Conservation (phyloP, 495 filamentous ascomycete genomes). For the Neurospora sp. region DNA sequence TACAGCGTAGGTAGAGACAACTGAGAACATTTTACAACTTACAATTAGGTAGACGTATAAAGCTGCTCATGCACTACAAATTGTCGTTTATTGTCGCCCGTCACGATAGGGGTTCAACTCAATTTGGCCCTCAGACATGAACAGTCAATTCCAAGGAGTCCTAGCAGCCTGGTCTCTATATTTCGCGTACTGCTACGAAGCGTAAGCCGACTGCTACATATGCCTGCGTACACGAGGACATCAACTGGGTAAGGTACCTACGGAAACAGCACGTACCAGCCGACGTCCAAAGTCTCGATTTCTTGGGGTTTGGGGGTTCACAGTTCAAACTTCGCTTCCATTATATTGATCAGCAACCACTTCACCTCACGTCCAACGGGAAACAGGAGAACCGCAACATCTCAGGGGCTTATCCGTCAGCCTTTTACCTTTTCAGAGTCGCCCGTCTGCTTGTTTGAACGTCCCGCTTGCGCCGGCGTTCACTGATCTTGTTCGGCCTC, state of each 20-base stretch:
- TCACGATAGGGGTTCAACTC: not conserved
- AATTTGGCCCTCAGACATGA: not conserved
- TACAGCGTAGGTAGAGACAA: not conserved
- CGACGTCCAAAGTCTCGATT: not conserved
- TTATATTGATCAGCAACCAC: not conserved
- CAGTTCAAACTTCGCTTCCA: not conserved
- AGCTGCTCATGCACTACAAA: not conserved
- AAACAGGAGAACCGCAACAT: not conserved
- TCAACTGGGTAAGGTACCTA: not conserved
- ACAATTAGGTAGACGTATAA: not conserved
- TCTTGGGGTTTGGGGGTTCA: not conserved
- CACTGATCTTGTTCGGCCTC: not conserved
- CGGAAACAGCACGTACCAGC: not conserved
- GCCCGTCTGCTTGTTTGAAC: not conserved
- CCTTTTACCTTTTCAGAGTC: not conserved
- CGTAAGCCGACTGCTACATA: not conserved
- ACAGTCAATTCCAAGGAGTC: not conserved
- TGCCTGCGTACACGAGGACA: not conserved
- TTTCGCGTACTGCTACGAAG: not conserved
- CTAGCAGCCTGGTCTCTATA: not conserved
- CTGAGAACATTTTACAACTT: not conserved
- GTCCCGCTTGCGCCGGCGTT: not conserved
- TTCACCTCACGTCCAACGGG: not conserved
- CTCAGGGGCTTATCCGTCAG: not conserved
- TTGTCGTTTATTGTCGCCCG: not conserved